Evolutionary conservation across 768 basidiomycete genomes (phyloP).

Genomic region (Coprinopsis sp.): DNA sequence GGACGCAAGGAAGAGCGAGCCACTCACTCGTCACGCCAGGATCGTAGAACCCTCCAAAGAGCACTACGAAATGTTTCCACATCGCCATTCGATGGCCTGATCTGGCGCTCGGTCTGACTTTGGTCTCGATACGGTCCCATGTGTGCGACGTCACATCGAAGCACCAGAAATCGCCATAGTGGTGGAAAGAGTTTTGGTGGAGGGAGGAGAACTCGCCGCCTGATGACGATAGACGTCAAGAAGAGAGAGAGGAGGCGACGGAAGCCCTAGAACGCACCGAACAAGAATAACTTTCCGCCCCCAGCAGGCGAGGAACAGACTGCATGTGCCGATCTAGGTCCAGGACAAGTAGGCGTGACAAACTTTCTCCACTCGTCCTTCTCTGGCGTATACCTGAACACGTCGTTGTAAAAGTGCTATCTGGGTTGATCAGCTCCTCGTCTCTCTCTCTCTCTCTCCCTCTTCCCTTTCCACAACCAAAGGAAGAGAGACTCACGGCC

Average conservation of each 20-base stretch:
- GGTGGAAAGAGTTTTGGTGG: slow-evolving; percentile 80
- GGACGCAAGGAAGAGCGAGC: not conserved
- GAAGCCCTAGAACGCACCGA: slow-evolving; percentile 41
- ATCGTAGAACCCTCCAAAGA: slow-evolving; percentile 91
- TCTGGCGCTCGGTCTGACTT: slow-evolving; percentile 19
- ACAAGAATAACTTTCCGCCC: slow-evolving; percentile 86
- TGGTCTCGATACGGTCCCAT: slow-evolving; percentile 90
- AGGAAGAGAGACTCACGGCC: slow-evolving; percentile 60
- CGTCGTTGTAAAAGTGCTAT: slow-evolving; percentile 84
- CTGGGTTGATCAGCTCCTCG: not conserved
- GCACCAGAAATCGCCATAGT: slow-evolving; percentile 86
- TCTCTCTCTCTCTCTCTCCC: no score
- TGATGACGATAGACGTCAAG: slow-evolving; percentile 16
- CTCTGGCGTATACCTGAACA: slow-evolving; percentile 81
- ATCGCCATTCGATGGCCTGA: slow-evolving; percentile 57
- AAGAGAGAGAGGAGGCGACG: slow-evolving; percentile 2
- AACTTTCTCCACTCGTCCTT: slow-evolving; percentile 93
- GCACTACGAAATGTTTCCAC: slow-evolving; percentile 83
- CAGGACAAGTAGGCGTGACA: slow-evolving; percentile 78
- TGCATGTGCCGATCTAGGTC: slow-evolving; percentile 84
- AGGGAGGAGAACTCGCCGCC: slow-evolving; percentile 86
- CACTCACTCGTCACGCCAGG: slow-evolving; percentile 72
- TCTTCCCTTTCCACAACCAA: no score
- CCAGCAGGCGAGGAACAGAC: slow-evolving; percentile 66
- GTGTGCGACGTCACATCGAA: slow-evolving; percentile 75